Percentiles rank a stretch among this genome's conserved stretches.
phyloP scores from a whole-genome alignment of 1,284 basidiomycete species.

The Ceratobasidium sp. region DNA sequence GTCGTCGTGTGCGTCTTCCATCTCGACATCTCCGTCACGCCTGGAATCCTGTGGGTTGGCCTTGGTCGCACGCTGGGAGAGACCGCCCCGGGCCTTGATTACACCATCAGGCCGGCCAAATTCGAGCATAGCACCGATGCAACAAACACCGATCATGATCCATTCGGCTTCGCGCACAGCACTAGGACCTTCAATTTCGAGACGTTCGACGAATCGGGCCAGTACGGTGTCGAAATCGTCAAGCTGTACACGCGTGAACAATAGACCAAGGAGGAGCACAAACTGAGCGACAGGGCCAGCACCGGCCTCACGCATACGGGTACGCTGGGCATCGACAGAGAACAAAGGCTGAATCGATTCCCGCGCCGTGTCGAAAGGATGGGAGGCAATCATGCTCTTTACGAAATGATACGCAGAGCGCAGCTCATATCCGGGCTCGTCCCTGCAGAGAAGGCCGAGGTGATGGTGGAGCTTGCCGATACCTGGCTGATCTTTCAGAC shows the following conservation, averaged over 20 bases:
- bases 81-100: constrained; percentile 54
- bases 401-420: constrained; percentile 88
- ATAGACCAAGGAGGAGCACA: constrained; percentile 89
- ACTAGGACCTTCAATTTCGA: constrained; percentile 68
- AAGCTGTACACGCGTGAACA: constrained; percentile 91
- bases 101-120: constrained; percentile 81
- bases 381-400: constrained; percentile 92
- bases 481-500: constrained; percentile 85
- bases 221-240: constrained; percentile 86
- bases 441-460: constrained; percentile 84
- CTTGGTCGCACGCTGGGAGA: constrained; percentile 34
- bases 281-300: constrained; percentile 81
- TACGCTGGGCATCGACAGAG: constrained; percentile 69
- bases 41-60: constrained; percentile 2
- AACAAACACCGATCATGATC: constrained; percentile 93
- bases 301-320: constrained; percentile 65
- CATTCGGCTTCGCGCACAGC: constrained; percentile 79
- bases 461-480: constrained; percentile 93
- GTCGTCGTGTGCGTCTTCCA: constrained; percentile 57
- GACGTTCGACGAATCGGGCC: constrained; percentile 82
- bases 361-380: constrained; percentile 83
- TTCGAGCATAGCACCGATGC: constrained; percentile 82
- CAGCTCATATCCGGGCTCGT: constrained; percentile 82
- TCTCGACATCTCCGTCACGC: constrained; percentile 43
- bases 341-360: constrained; percentile 88